phyloP scores from a whole-genome alignment of 73 alveolate species.

The Blepharisma stoltei region DNA sequence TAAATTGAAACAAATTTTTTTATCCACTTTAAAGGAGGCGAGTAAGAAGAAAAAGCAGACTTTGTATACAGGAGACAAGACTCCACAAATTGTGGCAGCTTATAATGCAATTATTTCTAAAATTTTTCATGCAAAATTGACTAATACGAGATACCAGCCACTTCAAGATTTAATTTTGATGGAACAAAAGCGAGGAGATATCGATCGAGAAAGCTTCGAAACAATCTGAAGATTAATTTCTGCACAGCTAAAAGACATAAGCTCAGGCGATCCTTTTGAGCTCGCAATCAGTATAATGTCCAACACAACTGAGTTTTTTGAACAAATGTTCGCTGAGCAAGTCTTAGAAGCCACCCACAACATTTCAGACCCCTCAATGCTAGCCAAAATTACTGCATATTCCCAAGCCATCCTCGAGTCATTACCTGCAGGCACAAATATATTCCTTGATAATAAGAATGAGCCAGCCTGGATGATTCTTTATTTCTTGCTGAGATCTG shows the following conservation, averaged over 20 bases:
- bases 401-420: too few species aligned
- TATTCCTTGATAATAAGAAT: too few species aligned
- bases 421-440: too few species aligned
- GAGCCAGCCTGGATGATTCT: not conserved
- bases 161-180: not conserved
- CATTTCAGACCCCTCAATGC: too few species aligned
- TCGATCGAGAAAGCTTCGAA: conserved; percentile 18
- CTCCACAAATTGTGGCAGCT: not conserved
- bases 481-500: not conserved
- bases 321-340: conserved; percentile 4
- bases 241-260: not conserved
- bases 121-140: not conserved
- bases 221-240: not conserved
- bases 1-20: too few species aligned
- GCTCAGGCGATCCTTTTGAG: not conserved
- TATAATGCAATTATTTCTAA: not conserved
- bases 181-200: conserved; percentile 2
- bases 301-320: not conserved
- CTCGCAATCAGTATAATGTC: not conserved
- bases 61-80: too few species aligned
- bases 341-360: not conserved
- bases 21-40: too few species aligned
- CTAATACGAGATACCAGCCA: not conserved
- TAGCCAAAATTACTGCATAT: too few species aligned
- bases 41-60: not conserved